Base-by-base conservation (phyloP, 345 rosid species). In the Reutealis trisperma region DNA sequence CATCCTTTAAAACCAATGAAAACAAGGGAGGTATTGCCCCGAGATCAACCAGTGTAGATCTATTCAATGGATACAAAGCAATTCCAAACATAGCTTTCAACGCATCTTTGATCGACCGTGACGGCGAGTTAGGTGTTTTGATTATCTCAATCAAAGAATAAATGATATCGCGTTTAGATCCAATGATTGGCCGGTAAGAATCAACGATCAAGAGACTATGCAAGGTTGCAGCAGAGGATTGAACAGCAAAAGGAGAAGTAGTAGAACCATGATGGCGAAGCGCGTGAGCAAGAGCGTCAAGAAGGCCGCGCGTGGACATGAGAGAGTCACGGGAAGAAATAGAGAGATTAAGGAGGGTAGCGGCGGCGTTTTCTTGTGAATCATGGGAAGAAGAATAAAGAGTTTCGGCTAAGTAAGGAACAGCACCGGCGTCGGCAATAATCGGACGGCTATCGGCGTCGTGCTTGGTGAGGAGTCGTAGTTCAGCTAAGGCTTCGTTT, bases 1-100 rank as follows among this genome's bases (percentile, higher is more conserved):
- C 92, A 65, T 92, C 98, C 75, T 88, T 90, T 14, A 95, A 73
- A 42, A 92, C 88, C 6, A 92, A 70, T 0, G 93, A 87, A 52
- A 95, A 88, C 63, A 95, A 82, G 0, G 96, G 82, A 15, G 87
- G 83, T 16, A 86, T 85, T 45, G 88, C 92, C 45, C 98, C 96
- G 5, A 95, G 87, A 1, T 85, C 89, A 70, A 95, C 81, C 89
- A 92, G 65, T 52, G 87, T 87, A 3, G 88, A 52, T 14, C 99
- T 81, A 61, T 95, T 95, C 84, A 85, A 72, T 61, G 89, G 98
- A 73, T 85, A 85, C 1, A 95, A 87, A 6, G 94, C 87, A 51
- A 91, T 83, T 6, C 91, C 96, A 47, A 95, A 95, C 67, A 95
- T 83, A 6, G 99, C 99, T 61, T 92, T 93, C n/a, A 95, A 83